Evolutionary conservation across 108 stramenopile species (phyloP).

Genomic region (Cyclotella baltica): DNA sequence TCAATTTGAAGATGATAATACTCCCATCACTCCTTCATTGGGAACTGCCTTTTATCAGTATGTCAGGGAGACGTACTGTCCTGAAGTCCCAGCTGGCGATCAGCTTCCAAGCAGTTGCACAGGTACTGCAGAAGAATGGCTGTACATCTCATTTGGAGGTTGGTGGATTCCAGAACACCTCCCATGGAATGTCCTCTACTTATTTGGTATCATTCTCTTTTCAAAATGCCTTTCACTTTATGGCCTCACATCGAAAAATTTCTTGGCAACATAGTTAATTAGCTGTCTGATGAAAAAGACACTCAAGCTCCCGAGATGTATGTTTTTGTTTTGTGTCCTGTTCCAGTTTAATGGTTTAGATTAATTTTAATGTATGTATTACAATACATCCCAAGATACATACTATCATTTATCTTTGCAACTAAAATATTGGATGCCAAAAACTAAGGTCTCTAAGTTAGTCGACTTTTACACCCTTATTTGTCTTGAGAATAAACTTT

Average conservation of each 20-base stretch:
- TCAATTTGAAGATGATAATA: conserved; percentile 64
- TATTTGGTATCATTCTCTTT: conserved; percentile 49
- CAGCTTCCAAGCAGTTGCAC: conserved; percentile 17
- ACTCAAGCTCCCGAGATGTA: no score
- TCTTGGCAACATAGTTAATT: conserved; percentile 44
- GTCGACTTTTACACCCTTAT: no score
- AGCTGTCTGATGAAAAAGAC: no score
- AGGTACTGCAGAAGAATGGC: conserved; percentile 77
- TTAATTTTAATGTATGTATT: no score
- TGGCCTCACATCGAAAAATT: conserved; percentile 63
- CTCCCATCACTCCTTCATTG: conserved; percentile 59
- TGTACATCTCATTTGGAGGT: conserved; percentile 62
- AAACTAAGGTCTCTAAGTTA: no score
- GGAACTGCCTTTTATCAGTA: conserved; percentile 57
- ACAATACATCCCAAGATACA: no score
- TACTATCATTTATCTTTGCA: no score
- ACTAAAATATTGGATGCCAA: no score
- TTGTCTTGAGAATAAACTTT: no score
- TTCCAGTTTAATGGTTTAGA: no score
- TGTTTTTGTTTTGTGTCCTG: no score
- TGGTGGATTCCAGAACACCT: conserved; percentile 58
- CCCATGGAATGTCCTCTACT: conserved; percentile 57
- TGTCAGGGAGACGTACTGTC: conserved; percentile 37
- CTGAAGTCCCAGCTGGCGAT: conserved; percentile 12
- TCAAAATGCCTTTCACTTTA: conserved; percentile 52